Evolutionary conservation across 306 rosid species (phyloP), one percentile per base, ranked within the genome.

Genomic region (Abrus precatorius): DNA sequence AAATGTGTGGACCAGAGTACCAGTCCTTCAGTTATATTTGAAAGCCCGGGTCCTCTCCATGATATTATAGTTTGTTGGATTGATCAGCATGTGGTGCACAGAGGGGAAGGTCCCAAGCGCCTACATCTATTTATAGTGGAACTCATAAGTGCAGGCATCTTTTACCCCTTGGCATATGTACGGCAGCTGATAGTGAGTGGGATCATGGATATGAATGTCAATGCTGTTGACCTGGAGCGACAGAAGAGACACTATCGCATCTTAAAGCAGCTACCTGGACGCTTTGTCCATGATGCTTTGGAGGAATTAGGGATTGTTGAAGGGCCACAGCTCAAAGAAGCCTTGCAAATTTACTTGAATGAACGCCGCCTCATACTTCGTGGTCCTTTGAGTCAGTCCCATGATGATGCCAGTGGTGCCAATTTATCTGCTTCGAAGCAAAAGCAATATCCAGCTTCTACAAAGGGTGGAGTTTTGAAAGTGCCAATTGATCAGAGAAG

Each of bases 11-110:
- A 83, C 48, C 82, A 73, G 63, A 84, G 75, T 65, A 71, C 74
- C 59, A 62, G 49, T 64, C 20, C 20, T 20, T 85, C 84, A 28
- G 85, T 82, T 57, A 54, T 91, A 68, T 90, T 88, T 82, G 97
- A 93, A 69, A 93, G 99, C 83, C 97, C 97, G 1, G 97, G 98
- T 57, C 92, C 99, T 43, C 95, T 95, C 3, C 99, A 95, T 72
- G 98, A 93, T 89, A 88, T 92, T 77, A 68, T 95, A 69, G 98
- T 93, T 32, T 91, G 98, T 88, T 95, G 99, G 99, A 92, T 95
- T 86, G 99, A 95, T 89, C 99, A 95, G 79, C 98, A 95, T 90
- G 90, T 84, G 49, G 89, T 92, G 75, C 90, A 82, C 55, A 89
- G 90, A 84, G 90, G 96, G 76, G 96, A 90, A 87, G 99, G 97